phyloP scores from a whole-genome alignment of 2,329 filamentous ascomycete genomes.

The Hypoxylon sp. region DNA sequence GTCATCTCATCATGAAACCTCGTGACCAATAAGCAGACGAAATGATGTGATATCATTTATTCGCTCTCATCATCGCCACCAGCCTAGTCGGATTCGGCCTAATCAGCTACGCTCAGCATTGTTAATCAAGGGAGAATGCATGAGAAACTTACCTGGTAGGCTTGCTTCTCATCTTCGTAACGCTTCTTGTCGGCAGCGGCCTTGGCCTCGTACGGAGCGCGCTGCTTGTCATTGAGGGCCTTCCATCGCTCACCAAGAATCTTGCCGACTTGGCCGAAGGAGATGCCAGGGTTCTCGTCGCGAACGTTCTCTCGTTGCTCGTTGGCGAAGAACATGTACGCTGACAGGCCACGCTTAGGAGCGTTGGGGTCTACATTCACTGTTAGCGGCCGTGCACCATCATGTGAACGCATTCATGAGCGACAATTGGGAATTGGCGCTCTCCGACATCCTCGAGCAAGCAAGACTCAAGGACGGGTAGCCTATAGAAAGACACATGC shows the following conservation, averaged over 20 bases:
- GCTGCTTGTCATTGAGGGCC: conserved; percentile 92
- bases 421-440: not conserved
- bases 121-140: conserved; percentile 24
- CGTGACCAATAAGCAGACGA: conserved; percentile 37
- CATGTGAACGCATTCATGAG: not conserved
- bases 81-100: conserved; percentile 62
- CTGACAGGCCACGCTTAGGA: conserved; percentile 98
- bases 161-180: conserved; percentile 97
- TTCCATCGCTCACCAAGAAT: conserved; percentile 99
- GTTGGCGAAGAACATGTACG: conserved; percentile 99
- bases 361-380: conserved; percentile 84
- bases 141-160: conserved; percentile 79
- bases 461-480: not conserved
- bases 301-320: conserved; percentile 98
- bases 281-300: conserved; percentile 97
- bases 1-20: conserved; percentile 51
- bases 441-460: not conserved
- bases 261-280: conserved; percentile 99
- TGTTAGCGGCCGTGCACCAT: conserved; percentile 27
- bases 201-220: conserved; percentile 95
- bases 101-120: conserved; percentile 43
- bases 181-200: conserved; percentile 98
- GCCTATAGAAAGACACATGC: not conserved
- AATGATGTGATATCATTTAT: conserved; percentile 34
- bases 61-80: conserved; percentile 69